Evolutionary conservation across 1,284 basidiomycete genomes (phyloP), one percentile per base, ranked within the genome.

Genomic region (Gymnopus androsaceus): DNA sequence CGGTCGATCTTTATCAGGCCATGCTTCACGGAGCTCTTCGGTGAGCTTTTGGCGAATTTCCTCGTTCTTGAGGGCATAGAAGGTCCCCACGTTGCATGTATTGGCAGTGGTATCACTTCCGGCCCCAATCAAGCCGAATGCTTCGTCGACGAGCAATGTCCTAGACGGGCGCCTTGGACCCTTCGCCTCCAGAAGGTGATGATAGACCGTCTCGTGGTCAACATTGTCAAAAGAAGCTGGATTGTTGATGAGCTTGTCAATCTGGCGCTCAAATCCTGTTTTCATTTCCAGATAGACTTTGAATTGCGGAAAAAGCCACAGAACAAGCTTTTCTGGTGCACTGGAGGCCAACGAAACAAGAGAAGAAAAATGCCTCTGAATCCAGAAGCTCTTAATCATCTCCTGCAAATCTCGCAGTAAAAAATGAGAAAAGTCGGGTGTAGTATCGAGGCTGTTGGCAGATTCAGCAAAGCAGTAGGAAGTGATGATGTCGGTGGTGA

Each of bases 401-500:
- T 28, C n/a, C 30, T 63, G 51, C 3, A 61, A 49, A 4, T 55
- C 57, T 12, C 59, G 19, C 14, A 61, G 34, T 38, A 67, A 36
- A 7, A 61, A 60, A 12, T 67, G 58, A 15, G 53, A 27, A 56
- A 71, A 70, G 19, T 59, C 56, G 1, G 62, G 62, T n/a, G n/a
- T n/a, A 8, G 57, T 55, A 19, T 54, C 53, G 19, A 64, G 61
- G 1, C 61, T 56, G 42, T 63, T 54, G 21, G 60, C 45, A 3
- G 55, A 58, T 21, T 55, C 52, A 11, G 61, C 63, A 52, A 65
- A 68, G 57, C 64, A 67, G 55, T 67, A 66, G 19, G 62, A 59
- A 9, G 61, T 65, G 41, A 69, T 66, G 19, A 66, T 57, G 38
- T 68, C 69, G n/a, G 67, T 36, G 8, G 61, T 51, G 6, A 52